These are phyloP conservation scores for Rhinocladiella similis DNA, from an alignment of 2,329 filamentous ascomycete species.

Conservation along the genomic window DNA sequence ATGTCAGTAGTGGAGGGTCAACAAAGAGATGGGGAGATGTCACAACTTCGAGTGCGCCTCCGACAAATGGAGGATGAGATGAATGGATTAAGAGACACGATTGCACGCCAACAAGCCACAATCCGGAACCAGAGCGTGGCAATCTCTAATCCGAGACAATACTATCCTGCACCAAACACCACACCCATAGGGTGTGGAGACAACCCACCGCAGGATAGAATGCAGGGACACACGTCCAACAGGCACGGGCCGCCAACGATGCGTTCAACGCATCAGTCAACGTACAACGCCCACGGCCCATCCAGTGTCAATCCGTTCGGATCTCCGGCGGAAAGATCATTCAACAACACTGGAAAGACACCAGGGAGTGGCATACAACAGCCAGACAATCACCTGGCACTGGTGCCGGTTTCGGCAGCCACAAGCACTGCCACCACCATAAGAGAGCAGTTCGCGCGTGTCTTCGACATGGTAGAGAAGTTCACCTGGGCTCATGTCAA, in stretches of 20 bases:
- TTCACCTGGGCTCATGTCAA: constrained; percentile 24
- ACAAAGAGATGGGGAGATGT: constrained; percentile 15
- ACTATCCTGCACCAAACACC: constrained; percentile 10
- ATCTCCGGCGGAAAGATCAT: constrained; percentile 13
- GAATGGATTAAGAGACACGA: constrained; percentile 1
- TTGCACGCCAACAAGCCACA: constrained; percentile 14
- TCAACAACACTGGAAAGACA: not conserved
- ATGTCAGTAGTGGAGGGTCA: constrained; percentile 15
- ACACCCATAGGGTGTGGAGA: constrained; percentile 3
- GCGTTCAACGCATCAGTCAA: constrained; percentile 2
- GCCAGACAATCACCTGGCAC: not conserved
- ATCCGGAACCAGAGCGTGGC: constrained; percentile 22
- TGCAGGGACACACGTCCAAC: not conserved
- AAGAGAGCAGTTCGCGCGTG: constrained; percentile 3
- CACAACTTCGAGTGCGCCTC: constrained; percentile 6
- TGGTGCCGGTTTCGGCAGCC: not conserved
- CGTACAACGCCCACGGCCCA: not conserved
- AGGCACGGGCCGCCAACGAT: constrained; percentile 2
- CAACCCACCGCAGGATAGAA: constrained; percentile 2
- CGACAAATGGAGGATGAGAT: constrained; percentile 13
- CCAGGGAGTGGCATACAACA: not conserved
- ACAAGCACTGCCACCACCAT: not conserved
- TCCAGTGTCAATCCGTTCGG: constrained; percentile 14
- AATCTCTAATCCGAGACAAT: constrained; percentile 16
- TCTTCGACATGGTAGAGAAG: constrained; percentile 17